A percentile compares a stretch with the other conserved stretches of the same genome.
phyloP scores from a whole-genome alignment of 345 rosid species.

The Boechera divaricarpa region DNA sequence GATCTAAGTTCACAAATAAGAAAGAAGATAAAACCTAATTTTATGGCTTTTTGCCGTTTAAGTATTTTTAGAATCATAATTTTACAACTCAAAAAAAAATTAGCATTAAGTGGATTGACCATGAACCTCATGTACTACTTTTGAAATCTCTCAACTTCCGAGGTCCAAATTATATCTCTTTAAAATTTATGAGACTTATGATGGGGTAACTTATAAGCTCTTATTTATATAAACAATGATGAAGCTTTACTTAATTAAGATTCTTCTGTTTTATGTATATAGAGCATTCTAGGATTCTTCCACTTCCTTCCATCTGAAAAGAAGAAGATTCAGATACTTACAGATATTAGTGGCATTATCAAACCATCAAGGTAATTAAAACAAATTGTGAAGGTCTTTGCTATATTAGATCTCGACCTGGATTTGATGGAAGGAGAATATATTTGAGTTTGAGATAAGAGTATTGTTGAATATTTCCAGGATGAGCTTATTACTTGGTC shows the following conservation, averaged over 20 bases:
- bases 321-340: conserved; percentile 70
- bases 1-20: neutral
- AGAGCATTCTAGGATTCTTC: conserved; percentile 62
- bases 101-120: too few species aligned
- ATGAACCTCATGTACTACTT: too few species aligned
- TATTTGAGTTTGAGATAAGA: neutral
- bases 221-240: neutral
- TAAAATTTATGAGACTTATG: too few species aligned
- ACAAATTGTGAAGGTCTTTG: neutral
- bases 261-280: neutral
- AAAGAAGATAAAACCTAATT: too few species aligned
- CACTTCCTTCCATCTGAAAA: conserved; percentile 74
- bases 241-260: conserved; percentile 16
- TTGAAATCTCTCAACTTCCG: neutral
- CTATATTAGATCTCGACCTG: neutral
- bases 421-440: neutral
- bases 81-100: too few species aligned
- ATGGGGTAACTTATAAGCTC: neutral
- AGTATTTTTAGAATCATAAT: too few species aligned
- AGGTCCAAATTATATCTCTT: neutral
- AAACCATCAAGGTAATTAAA: conserved; percentile 75
- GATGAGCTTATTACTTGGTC: conserved; percentile 87
- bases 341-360: conserved; percentile 67
- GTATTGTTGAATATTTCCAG: conserved; percentile 48
- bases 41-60: too few species aligned